Evolutionary conservation across 306 rosid species (phyloP), one percentile per base, ranked within the genome.

Genomic region (Potentilla sterilis): DNA sequence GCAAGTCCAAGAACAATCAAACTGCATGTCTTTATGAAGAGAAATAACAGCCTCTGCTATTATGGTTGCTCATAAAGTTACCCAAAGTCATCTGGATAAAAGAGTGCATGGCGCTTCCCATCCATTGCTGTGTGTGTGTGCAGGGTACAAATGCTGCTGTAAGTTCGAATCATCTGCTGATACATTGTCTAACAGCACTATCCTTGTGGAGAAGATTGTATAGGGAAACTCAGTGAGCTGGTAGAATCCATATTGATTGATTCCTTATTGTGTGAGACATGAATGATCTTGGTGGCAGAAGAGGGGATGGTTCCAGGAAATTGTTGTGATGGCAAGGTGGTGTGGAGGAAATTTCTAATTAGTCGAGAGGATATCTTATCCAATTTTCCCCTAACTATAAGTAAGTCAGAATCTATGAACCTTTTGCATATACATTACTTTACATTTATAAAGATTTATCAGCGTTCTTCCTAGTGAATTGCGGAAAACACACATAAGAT

Each of bases 1-100:
- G 15, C 7, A 54, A 41, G 51, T 72, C 21, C 21, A 76, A 75
- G 16, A 9, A 66, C 34, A 75, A 67, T 22, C 52, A 40, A 43
- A 76, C 19, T 9, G 41, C 19, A 66, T 38, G 57, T 3, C 38
- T 8, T 11, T 49, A 35, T 21, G 2, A 54, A 11, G 22, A 49
- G 42, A 19, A 9, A n/a, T 18, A n/a, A 12, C 34, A 71, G 48
- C 16, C 32, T 40, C 44, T 63, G 15, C 43, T 40, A 49, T 54
- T 16, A 22, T 32, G 37, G 6, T 3, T 18, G n/a, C 42, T 34
- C 44, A 70, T 70, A 19, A 48, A 19, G 40, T 52, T n/a, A 71
- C 47, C 10, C 48, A 51, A 70, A 51, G 13, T 21, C 1, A 57
- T 22, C 61, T 54, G 13, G 61, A 19, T 54, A 54, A 54, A n/a